Base-by-base conservation (phyloP, 1,284 basidiomycete species). In the Tremellales sp. region DNA sequence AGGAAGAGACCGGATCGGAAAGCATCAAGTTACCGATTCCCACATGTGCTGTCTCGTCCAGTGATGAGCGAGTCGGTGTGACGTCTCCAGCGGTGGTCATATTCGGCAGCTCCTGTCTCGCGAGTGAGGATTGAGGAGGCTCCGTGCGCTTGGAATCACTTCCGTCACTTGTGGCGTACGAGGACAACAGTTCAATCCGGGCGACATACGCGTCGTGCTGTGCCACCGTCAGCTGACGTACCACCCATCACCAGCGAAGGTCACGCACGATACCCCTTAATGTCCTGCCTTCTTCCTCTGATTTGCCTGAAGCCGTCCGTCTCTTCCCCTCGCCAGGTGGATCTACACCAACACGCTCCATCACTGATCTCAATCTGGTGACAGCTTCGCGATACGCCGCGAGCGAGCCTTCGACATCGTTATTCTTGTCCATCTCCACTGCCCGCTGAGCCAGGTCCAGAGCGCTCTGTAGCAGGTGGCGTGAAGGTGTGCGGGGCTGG, bases 181-280 rank as follows among this genome's bases (percentile, higher is more conserved):
- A 61, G 3, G 64, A 58, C 19, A 72, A 43, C 10, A 72, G 52
- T 39, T 61, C 61, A 46, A 74, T 72, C 7, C 72, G 60, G 21
- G 71, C 67, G 29, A 70, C 65, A 54, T 74, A 74, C 19, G 72
- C 72, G 48, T 74, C 72, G 53, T 74, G 70, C 71, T 73, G 47
- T 6, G 17, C 29, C 29, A 33, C 8, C 36, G 13, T 39, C 13
- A 39, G 11, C 36, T 39, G 29, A 33, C 19, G 36, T 12, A 39
- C 19, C 15, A n/a, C n/a, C 7, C 27, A 26, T 29, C 29, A 29
- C 36, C 29, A 12, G 31, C 27, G 12, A 27, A 17, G 24, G 10
- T 17, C 15, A 67, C 72, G 67, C 58, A 75, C 70, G 41, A 74
- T 75, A 3, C 72, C 72, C 19, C 64, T 60, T 45, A 75, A 50